Conservation (phyloP, 129 eudicot species). For the Chrysanthemum lavandulifolium region DNA sequence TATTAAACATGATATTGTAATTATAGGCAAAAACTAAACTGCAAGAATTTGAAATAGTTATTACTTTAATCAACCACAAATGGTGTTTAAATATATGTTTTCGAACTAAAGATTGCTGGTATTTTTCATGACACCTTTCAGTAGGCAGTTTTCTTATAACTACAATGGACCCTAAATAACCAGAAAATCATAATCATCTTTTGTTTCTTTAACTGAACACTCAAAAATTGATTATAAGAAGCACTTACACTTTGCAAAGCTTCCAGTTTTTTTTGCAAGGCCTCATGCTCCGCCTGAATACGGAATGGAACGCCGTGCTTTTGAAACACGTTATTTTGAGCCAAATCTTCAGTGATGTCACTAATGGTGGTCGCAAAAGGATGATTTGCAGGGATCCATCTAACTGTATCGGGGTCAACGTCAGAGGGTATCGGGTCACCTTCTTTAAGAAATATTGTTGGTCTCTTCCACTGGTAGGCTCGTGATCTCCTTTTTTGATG, state of each 20-base stretch:
- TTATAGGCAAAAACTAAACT: neutral
- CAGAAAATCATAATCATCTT: neutral
- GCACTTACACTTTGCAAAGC: conserved; percentile 82
- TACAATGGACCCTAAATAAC: neutral
- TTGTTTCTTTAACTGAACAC: neutral
- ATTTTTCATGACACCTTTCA: neutral
- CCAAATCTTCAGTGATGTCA: conserved; percentile 93
- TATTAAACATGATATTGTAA: neutral
- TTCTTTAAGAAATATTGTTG: conserved; percentile 78
- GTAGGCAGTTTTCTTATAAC: neutral
- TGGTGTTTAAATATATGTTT: neutral
- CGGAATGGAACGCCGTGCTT: conserved; percentile 99
- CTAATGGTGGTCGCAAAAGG: conserved; percentile 97
- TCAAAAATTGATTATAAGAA: neutral
- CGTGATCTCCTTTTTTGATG: conserved; percentile 96
- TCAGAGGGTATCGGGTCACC: conserved; percentile 90
- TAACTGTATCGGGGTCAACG: conserved; percentile 91
- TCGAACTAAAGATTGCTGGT: neutral
- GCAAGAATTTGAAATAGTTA: neutral
- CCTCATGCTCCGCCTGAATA: conserved; percentile 97
- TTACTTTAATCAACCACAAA: neutral
- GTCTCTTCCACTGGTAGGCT: conserved; percentile 99
- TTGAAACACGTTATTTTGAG: conserved; percentile 89
- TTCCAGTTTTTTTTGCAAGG: conserved; percentile 89
- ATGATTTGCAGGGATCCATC: conserved; percentile 99